Evolutionary conservation across 495 filamentous ascomycete species (phyloP), one percentile per base, ranked within the genome.

Genomic region (Xylaria sp.): DNA sequence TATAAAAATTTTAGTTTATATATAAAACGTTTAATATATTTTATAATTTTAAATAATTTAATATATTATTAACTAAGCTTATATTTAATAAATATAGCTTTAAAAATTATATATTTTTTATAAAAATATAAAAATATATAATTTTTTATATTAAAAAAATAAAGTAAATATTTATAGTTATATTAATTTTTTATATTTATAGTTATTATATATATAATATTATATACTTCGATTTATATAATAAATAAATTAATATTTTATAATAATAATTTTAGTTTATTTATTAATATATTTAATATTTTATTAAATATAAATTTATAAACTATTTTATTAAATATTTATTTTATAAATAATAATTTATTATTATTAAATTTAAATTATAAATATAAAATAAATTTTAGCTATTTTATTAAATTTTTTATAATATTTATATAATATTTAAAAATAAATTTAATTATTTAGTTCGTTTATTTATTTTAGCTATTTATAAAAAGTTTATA

Each of bases 341-440:
- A 40, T 35, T 61, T 61, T 21, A 40, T 61, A 35, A 40, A 8
- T 12, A 37, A 61, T 11, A 35, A 37, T 11, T 11, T 9, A 21
- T 1, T 61, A 61, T 61, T 61, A 40, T 61, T 61, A 35, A 61
- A 35, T 61, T 61, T 40, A 40, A 61, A 29, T 40, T 61, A 40
- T 26, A 61, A 40, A 1, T 19, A 11, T 19, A 40, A 6, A 37
- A 61, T 31, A 40, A n/a, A 12, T 35, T 35, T 35, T 19, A 40
- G 31, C 14, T 61, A 61, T n/a, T 61, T 37, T 37, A 0, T n/a
- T 35, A 61, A 17, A 35, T 61, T 40, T 21, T n/a, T n/a, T n/a
- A n/a, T n/a, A n/a, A n/a, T n/a, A n/a, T n/a, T n/a, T n/a, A n/a
- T n/a, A n/a, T n/a, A 61, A 61, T 61, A 61, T 19, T 35, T 2